Base-by-base conservation (phyloP, 352 stramenopile species). In the Detonula confervacea region DNA sequence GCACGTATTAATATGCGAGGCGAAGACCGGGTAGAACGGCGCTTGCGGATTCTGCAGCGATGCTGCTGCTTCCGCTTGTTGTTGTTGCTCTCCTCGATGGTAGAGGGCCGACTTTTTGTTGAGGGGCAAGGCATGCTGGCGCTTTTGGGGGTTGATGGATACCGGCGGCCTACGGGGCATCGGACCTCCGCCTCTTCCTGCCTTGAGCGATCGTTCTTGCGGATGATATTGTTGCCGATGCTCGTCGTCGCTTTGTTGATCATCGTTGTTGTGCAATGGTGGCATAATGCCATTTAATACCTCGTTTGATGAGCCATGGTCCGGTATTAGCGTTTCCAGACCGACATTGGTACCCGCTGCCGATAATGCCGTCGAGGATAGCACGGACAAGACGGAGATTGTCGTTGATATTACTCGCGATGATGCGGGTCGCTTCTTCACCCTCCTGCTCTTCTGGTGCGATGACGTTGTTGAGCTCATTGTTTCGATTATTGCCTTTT, bases 11-110 rank as follows among this genome's bases (percentile, higher is more conserved):
- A 47, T 81, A 20, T 57, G 22, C 1, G 39, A 62, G 29, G 49
- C 1, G 30, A 69, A 29, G 27, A 61, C 54, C 3, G 73, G 73
- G 56, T 81, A 81, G 52, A 63, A 81, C 35, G 73, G 73, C 18
- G 37, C 22, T 46, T 54, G 56, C 37, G 57, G 25, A 11, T 44
- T 29, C 22, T 70, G 22, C 52, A 55, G 33, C 8, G 8, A 37
- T 39, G 22, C 14, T 2, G 8, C 29, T 8, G 14, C 9, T 16
- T 4, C 14, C 44, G 1, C 16, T 68, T 22, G 14, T 7, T 42
- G n/a, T 56, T 68, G 14, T 2, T 12, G 29, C 3, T n/a, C n/a
- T 44, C 14, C 16, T 14, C 27, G 16, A 54, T 68, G 2, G 27
- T 5, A 18, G 6, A 51, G 14, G 9, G 14, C 6, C n/a, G 29